phyloP scores from a whole-genome alignment of 2,329 filamentous ascomycete species.

The Clarireedia paspali region DNA sequence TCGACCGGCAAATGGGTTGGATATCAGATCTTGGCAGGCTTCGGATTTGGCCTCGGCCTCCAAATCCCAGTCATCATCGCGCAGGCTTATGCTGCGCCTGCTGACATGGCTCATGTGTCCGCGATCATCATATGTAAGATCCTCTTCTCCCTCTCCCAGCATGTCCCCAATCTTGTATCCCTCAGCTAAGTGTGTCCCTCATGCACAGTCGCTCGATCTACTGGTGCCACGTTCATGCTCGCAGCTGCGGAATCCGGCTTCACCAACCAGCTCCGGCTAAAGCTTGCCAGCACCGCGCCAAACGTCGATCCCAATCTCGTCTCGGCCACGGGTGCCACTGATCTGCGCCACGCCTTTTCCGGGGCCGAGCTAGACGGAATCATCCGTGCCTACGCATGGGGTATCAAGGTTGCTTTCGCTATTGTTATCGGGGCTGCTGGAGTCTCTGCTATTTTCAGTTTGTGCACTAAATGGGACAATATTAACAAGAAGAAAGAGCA shows the following conservation, averaged over 20 bases:
- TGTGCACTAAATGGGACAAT: background rate
- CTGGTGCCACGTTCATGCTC: constrained; percentile 20
- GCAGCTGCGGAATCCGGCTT: constrained; percentile 20
- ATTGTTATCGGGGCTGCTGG: constrained; percentile 10
- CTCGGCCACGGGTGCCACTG: constrained; percentile 32
- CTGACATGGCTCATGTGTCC: constrained; percentile 4
- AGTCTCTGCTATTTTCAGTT: background rate
- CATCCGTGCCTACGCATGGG: constrained; percentile 16
- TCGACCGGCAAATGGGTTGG: constrained; percentile 14
- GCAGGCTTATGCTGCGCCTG: constrained; percentile 31
- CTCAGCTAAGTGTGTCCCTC: too few relatives aligned
- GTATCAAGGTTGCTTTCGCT: constrained; percentile 13
- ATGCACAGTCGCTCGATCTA: constrained; percentile 28
- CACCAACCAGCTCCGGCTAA: constrained; percentile 34
- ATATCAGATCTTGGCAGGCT: constrained; percentile 15
- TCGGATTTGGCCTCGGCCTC: constrained; percentile 7
- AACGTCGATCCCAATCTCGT: constrained; percentile 30
- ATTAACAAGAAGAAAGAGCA: background rate
- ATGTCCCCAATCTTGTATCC: background rate
- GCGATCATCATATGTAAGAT: constrained; percentile 2
- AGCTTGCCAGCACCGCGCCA: constrained; percentile 33
- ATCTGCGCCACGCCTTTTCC: constrained; percentile 38
- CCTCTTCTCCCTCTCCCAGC: background rate
- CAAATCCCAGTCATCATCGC: constrained; percentile 36
- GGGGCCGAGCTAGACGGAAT: constrained; percentile 7